Conservation (phyloP, 2,329 filamentous ascomycete genomes). For the Microdochium trichocladiopsis region DNA sequence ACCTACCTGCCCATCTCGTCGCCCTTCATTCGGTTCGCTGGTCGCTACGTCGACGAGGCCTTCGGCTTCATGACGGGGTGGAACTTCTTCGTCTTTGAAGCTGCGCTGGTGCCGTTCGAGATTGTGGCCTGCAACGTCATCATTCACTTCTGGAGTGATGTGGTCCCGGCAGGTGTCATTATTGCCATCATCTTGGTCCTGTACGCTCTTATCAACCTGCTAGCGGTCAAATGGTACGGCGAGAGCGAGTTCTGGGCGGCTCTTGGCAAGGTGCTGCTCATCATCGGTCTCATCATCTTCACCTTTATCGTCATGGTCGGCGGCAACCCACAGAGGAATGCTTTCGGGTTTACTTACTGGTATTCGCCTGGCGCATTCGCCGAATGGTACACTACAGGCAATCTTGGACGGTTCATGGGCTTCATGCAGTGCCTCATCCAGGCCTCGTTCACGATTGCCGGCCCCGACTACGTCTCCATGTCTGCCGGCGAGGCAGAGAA, state of each 20-base stretch:
- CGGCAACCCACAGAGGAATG: slow-evolving; percentile 66
- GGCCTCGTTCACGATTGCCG: slow-evolving; percentile 59
- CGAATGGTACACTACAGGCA: slow-evolving; percentile 55
- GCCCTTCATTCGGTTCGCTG: slow-evolving; percentile 72
- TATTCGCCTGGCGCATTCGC: slow-evolving; percentile 63
- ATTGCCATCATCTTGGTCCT: slow-evolving; percentile 52
- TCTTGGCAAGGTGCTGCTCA: slow-evolving; percentile 64
- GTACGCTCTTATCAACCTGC: slow-evolving; percentile 55
- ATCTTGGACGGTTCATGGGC: slow-evolving; percentile 66
- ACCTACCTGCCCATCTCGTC: slow-evolving; percentile 71
- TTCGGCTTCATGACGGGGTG: slow-evolving; percentile 68
- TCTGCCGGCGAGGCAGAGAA: slow-evolving; percentile 65
- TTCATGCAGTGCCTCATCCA: slow-evolving; percentile 71
- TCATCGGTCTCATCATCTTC: slow-evolving; percentile 64
- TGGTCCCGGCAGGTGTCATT: slow-evolving; percentile 50
- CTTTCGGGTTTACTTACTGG: slow-evolving; percentile 68
- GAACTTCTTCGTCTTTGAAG: slow-evolving; percentile 69
- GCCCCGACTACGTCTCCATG: slow-evolving; percentile 53
- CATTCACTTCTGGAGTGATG: slow-evolving; percentile 56
- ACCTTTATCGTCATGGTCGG: slow-evolving; percentile 81
- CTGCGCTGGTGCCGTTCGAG: slow-evolving; percentile 60
- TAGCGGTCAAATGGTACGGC: slow-evolving; percentile 69
- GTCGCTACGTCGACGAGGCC: slow-evolving; percentile 67
- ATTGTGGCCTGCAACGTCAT: slow-evolving; percentile 59
- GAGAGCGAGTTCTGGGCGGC: slow-evolving; percentile 73